Percentiles rank a stretch among this genome's conserved stretches.
phyloP scores from a whole-genome alignment of 2,329 filamentous ascomycete genomes.

The Hymenoscyphus fructigenus region DNA sequence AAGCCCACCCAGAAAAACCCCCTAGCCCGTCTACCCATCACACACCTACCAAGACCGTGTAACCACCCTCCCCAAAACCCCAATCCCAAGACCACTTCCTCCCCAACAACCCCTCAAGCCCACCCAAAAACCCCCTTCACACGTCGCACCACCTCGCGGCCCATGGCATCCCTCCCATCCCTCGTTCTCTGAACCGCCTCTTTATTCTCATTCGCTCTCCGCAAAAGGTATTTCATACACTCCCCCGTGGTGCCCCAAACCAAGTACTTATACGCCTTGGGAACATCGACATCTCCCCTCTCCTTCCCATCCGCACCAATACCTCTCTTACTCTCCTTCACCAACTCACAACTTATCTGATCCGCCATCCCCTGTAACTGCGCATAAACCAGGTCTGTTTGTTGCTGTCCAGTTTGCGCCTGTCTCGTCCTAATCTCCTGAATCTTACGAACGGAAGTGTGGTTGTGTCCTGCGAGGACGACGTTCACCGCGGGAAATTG shows the following conservation, averaged over 20 bases:
- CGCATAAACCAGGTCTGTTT: constrained; percentile 58
- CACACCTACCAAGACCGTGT: no score
- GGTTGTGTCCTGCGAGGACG: constrained; percentile 83
- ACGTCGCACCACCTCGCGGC: constrained; percentile 55
- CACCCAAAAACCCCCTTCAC: background rate
- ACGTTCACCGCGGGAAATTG: constrained; percentile 59
- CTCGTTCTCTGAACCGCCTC: constrained; percentile 65
- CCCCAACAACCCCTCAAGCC: background rate
- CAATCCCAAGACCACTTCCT: no score
- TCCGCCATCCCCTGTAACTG: constrained; percentile 97
- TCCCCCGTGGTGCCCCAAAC: constrained; percentile 72
- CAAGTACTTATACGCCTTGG: constrained; percentile 62
- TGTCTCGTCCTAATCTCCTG: constrained; percentile 50
- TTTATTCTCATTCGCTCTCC: constrained; percentile 72
- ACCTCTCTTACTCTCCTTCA: constrained; percentile 17
- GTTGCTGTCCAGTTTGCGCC: constrained; percentile 38
- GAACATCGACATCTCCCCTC: constrained; percentile 47
- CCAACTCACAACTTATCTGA: constrained; percentile 72
- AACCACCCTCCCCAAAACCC: no score
- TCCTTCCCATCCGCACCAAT: constrained; percentile 29
- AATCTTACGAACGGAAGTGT: constrained; percentile 62
- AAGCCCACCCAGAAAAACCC: no score
- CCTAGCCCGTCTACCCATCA: no score
- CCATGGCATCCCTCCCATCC: constrained; percentile 62
- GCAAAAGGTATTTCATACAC: constrained; percentile 73